Conservation (phyloP, 257 asterid species). For the Solanum bulbocastanum region DNA sequence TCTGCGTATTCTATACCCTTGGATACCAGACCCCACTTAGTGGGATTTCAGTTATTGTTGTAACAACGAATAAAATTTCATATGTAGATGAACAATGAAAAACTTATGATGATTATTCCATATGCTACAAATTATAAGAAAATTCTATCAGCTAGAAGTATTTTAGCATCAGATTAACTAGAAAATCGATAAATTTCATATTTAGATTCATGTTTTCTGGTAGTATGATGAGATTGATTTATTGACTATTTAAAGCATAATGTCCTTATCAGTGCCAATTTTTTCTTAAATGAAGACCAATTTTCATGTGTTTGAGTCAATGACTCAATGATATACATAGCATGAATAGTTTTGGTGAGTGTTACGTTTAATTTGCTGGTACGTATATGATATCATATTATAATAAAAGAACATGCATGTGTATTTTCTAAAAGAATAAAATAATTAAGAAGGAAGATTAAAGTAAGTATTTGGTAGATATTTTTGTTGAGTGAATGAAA, state of each 20-base stretch:
- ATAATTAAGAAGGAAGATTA: background rate
- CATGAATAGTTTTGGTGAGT: background rate
- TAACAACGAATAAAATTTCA: too few species aligned
- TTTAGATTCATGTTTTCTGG: background rate
- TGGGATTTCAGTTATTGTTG: too few species aligned
- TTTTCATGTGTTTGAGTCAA: background rate
- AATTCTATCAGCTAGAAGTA: background rate
- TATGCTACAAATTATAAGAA: background rate
- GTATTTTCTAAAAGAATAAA: background rate
- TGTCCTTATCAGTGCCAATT: background rate
- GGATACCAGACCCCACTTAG: accelerated
- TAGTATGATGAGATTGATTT: too few species aligned
- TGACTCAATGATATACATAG: background rate
- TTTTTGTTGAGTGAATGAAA: background rate
- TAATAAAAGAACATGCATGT: background rate
- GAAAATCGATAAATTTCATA: background rate
- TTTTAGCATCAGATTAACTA: background rate
- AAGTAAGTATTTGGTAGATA: constrained; percentile 1
- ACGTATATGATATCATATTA: background rate
- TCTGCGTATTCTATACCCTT: background rate
- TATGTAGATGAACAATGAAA: background rate
- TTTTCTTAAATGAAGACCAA: background rate
- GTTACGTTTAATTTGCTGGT: background rate
- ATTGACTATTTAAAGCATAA: background rate
- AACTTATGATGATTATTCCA: background rate